Base-by-base conservation (phyloP, 345 rosid species). In the Eucalyptus regnans region DNA sequence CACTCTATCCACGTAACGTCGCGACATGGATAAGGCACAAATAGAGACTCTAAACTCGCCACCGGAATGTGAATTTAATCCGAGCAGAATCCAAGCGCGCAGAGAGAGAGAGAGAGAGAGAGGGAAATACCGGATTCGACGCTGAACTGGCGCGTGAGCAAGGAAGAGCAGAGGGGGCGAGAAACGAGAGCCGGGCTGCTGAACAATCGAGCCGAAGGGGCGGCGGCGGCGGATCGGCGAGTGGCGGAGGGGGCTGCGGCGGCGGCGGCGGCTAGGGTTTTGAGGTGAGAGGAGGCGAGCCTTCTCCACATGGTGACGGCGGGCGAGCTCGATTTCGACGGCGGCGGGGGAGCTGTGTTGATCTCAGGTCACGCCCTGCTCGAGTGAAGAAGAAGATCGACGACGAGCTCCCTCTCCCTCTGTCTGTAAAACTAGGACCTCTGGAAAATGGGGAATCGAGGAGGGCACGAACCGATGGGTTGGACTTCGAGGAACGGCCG, bases 201-300 rank as follows among this genome's bases (percentile, higher is more conserved):
- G 87, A 83, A 87, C 56, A 51, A 33, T 41, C 87, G 88, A 44
- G 54, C 84, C 5, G 81, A 71, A 31, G 80, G 22, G 76, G 76
- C 33, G 71, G 71, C 33, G 71, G 31, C 88, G 52, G 88, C 56
- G 58, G 58, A 52, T 18, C 58, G 58, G 58, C 23, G 58, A 18
- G 58, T 18, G 48, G 89, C 37, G 86, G 71, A 51, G 29, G 84
- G 29, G 51, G 66, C 23, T 18, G 86, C 80, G 66, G 54, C 33
- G 54, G 88, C 20, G 87, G 89, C 89, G 54, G 88, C 20, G 87
- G 89, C 89, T 90, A 86, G 91, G 91, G 91, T 88, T 88, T 88
- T 90, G 88, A 90, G 91, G 56, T 86, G 88, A 31, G 88, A 90
- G 51, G 88, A 66, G 66, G 51, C 88, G 71, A 88, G 86, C 49